phyloP scores from a whole-genome alignment of 768 basidiomycete genomes.

The Candolleomyces aberdarensis region DNA sequence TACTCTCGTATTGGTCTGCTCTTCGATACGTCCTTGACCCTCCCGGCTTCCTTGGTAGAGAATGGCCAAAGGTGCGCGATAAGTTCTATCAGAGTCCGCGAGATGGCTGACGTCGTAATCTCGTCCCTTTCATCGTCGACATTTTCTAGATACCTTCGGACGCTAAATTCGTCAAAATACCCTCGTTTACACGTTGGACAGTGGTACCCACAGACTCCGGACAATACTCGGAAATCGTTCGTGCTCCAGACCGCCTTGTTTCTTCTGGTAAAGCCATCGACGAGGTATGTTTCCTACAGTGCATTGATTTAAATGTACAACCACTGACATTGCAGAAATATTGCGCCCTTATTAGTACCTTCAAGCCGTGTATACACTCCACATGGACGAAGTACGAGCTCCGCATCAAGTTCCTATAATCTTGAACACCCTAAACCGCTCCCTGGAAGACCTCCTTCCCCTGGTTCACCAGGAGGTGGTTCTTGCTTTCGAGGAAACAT shows the following conservation, averaged over 20 bases:
- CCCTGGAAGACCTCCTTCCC: not conserved
- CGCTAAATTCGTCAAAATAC: no score
- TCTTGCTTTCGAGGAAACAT: not conserved
- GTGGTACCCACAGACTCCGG: no score
- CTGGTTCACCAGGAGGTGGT: constrained; percentile 4
- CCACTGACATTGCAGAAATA: not conserved
- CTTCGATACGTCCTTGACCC: no score
- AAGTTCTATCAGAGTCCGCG: no score
- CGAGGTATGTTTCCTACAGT: constrained; percentile 17
- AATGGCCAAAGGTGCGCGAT: no score
- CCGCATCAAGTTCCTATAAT: constrained; percentile 14
- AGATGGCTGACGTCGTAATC: no score
- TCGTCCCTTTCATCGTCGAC: no score
- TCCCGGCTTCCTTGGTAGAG: no score
- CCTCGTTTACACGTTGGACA: no score
- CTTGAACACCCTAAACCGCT: constrained; percentile 11
- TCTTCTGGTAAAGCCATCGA: constrained; percentile 23
- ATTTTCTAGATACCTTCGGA: no score
- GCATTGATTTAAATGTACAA: not conserved
- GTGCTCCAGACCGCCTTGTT: constrained; percentile 3
- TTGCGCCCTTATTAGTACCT: not conserved
- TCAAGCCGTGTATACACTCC: constrained; percentile 12
- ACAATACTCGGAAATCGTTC: no score
- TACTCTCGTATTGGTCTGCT: no score
- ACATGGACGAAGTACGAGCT: constrained; percentile 12